phyloP scores from a whole-genome alignment of 1,284 basidiomycete genomes.

The Pholiota adiposa region DNA sequence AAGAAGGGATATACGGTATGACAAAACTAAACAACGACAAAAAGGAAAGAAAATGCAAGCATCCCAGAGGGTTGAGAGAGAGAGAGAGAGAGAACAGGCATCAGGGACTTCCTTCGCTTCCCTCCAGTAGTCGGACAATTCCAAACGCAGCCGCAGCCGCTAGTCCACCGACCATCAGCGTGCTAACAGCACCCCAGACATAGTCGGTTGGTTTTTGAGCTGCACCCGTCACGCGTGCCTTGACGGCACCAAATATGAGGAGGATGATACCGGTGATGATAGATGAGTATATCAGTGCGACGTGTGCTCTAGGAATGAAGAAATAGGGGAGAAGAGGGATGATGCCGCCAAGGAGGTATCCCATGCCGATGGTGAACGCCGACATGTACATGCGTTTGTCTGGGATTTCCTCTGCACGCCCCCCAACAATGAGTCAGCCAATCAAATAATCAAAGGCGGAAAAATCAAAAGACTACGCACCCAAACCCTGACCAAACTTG shows the following conservation, averaged over 20 bases:
- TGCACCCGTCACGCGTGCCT: constrained; percentile 89
- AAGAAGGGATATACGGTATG: neutral
- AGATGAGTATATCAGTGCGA: constrained; percentile 75
- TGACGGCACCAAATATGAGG: constrained; percentile 88
- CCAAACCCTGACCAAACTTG: constrained; percentile 90
- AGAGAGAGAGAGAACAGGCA: neutral
- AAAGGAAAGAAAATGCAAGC: neutral
- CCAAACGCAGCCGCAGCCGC: constrained; percentile 90
- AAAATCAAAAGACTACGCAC: constrained; percentile 46
- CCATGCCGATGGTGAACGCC: constrained; percentile 91
- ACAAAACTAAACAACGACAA: neutral
- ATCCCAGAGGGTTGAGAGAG: neutral
- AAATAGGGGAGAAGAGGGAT: constrained; percentile 93
- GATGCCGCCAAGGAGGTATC: constrained; percentile 85
- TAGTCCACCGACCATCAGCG: constrained; percentile 87
- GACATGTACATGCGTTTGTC: constrained; percentile 74
- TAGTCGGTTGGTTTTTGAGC: constrained; percentile 61
- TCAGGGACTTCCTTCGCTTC: neutral
- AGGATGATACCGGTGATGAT: constrained; percentile 85
- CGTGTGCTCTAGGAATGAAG: constrained; percentile 70
- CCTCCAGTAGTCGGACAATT: constrained; percentile 80
- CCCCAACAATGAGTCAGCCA: constrained; percentile 4
- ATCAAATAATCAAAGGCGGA: neutral
- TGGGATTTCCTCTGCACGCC: constrained; percentile 80
- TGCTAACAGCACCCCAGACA: constrained; percentile 87